Evolutionary conservation across 495 filamentous ascomycete species (phyloP), one percentile per base, ranked within the genome.

Genomic region (Trichoderma asperelloides): DNA sequence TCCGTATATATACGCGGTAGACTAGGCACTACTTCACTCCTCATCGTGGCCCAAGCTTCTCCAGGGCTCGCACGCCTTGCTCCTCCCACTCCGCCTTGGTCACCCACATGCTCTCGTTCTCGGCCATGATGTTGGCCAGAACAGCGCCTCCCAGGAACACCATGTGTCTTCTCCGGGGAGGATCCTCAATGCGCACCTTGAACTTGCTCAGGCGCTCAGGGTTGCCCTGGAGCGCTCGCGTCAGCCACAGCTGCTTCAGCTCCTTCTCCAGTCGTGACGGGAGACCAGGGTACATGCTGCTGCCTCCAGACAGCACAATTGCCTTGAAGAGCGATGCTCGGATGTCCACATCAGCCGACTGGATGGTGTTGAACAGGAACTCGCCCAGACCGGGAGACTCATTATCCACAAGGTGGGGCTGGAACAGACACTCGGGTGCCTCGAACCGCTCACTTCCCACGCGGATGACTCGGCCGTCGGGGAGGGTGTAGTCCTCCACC

Each of bases 41-140:
- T 68, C 82, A 86, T 78, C 93, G 88, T 45, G 91, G 89, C 2
- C 95, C 95, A 66, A 98, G 84, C 81, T 97, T 98, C 77, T 91
- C 91, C 73, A 98, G 79, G 64, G 88, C 88, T 60, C 90, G 84
- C n/a, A 89, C 74, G 21, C 95, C 95, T 77, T 96, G 89, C 81
- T 98, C 95, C 73, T 92, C 82, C 96, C 96, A 98, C 78, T 98
- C 96, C 73, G 89, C 83, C 81, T 96, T 96, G 63, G 89, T 88
- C 65, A 98, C 94, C 95, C 95, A 98, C 95, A 98, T 98, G 75
- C 89, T 89, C 73, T 97, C 91, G 79, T 96, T 96, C 77, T 98
- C 93, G 63, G 95, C 92, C 88, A 98, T 98, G 80, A 98, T 92
- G 76, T 97, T 97, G 68, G 95, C 95, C 65, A 99, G 84, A 62